Base-by-base conservation (phyloP, 2,329 filamentous ascomycete species). In the Ophiosphaerella herpotricha region DNA sequence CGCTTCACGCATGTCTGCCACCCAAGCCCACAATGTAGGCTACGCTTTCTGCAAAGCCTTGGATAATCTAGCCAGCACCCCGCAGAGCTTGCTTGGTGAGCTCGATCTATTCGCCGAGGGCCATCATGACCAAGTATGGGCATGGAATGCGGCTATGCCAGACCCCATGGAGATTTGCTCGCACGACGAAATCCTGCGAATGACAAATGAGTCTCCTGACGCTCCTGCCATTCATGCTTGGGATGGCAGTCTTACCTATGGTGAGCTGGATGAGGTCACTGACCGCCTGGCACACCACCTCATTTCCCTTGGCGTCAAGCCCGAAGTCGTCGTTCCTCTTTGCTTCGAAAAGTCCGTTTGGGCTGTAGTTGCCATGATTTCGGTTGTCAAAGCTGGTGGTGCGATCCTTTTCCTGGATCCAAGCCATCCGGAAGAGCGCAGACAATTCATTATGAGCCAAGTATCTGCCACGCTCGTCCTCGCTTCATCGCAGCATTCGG, bases 401-500 rank as follows among this genome's bases (percentile, higher is more conserved):
- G 73, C 72, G 2, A 74, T 70, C 67, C 75, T 72, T 53, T 11
- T 32, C 3, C 14, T 57, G 1, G 54, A 56, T 35, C 46, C 64
- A 67, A 38, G 13, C 12, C 46, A 48, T 18, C 53, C 53, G 3
- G 21, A 35, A 4, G 33, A 32, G 1, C 47, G 58, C 3, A 39
- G 43, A 11, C n/a, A 50, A 11, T 26, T 23, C 11, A 39, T 60
- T n/a, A 44, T 50, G 14, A 26, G 51, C 6, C 44, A 52, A 5
- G 18, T 31, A 35, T 16, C 43, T 12, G 26, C 42, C 35, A 40
- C 33, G 51, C 49, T 41, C 12, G 85, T 93, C 3, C 93, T 88
- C 68, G 93, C 89, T 0, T 90, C 88, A n/a, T 90, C 90, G 2
- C 91, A 85, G 21, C 93, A 89, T 0, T 90, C 46, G 14, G 9